Percentiles rank a stretch among this genome's conserved stretches.
Evolutionary conservation across 192 early-diverging fungal genomes (phyloP).

Genomic region (Coemansia sp.): DNA sequence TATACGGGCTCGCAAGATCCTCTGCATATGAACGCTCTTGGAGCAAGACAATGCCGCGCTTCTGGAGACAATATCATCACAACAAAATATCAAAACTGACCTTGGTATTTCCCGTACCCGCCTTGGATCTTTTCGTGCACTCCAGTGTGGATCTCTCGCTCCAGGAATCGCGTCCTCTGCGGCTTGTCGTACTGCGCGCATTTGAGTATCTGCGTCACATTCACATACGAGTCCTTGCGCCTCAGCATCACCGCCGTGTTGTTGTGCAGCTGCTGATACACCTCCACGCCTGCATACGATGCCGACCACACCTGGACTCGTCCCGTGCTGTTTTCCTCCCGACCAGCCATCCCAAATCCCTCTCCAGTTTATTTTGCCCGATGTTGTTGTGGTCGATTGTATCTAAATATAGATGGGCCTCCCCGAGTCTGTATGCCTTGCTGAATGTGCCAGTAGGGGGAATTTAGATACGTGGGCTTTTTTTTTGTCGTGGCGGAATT

Average conservation of each 20-base stretch:
- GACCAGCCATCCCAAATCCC: not conserved
- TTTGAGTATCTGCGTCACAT: conserved; percentile 93
- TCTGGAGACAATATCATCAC: not conserved
- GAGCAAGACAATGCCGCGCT: not conserved
- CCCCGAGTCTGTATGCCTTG: not conserved
- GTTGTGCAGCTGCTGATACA: conserved; percentile 75
- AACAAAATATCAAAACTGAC: conserved; percentile 35
- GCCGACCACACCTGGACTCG: conserved; percentile 50
- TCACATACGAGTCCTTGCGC: conserved; percentile 75
- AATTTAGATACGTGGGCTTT: not conserved
- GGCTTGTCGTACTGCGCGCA: conserved; percentile 85
- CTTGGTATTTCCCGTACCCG: conserved; percentile 94
- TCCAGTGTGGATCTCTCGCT: conserved; percentile 76
- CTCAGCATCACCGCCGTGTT: conserved; percentile 78
- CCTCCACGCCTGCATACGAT: conserved; percentile 63
- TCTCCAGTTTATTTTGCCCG: not conserved
- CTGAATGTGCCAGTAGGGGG: not conserved
- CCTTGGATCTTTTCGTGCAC: conserved; percentile 94
- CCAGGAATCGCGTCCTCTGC: conserved; percentile 82
- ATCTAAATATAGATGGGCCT: conserved; percentile 6
- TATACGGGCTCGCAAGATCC: not conserved
- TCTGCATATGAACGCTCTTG: not conserved
- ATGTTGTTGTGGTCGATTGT: conserved; percentile 7
- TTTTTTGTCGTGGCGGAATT: not conserved
- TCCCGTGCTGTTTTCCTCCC: conserved; percentile 1